Evolutionary conservation across 148 eudicot genomes (phyloP).

Genomic region (Nepenthes mirabilis): DNA sequence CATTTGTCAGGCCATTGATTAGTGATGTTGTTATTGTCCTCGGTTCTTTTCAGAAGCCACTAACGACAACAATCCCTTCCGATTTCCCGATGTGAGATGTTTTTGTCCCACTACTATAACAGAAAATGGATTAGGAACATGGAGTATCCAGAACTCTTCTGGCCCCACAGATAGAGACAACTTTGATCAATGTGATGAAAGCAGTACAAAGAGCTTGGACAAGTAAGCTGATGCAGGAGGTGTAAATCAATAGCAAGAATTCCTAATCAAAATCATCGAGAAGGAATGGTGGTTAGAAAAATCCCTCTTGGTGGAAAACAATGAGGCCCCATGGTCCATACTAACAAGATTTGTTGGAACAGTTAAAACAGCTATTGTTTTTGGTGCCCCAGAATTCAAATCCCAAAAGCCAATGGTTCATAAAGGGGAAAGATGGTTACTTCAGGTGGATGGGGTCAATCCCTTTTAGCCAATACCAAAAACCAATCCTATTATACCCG

Average conservation of each 20-base stretch:
- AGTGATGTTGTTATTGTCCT: slow-evolving; percentile 58
- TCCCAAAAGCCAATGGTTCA: slow-evolving; percentile 12
- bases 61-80: slow-evolving; percentile 10
- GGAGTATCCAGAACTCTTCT: too few relatives aligned
- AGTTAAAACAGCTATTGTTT: background rate
- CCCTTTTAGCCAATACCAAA: background rate
- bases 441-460: background rate
- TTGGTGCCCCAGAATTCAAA: slow-evolving; percentile 3
- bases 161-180: slow-evolving; percentile 4
- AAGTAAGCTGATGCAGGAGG: background rate
- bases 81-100: slow-evolving; percentile 5
- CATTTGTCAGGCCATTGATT: slow-evolving; percentile 61
- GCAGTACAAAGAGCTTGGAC: slow-evolving; percentile 10
- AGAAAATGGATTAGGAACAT: slow-evolving; percentile 13
- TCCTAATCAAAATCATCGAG: background rate
- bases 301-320: background rate
- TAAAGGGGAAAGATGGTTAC: background rate
- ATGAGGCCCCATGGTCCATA: slow-evolving; percentile 7
- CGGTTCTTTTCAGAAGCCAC: slow-evolving; percentile 24
- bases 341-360: slow-evolving; percentile 6
- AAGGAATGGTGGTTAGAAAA: background rate
- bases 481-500: background rate
- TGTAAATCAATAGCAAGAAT: slow-evolving; percentile 5
- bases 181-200: slow-evolving; percentile 5
- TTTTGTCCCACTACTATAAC: slow-evolving; percentile 22